phyloP scores from a whole-genome alignment of 306 rosid species.

The Canavalia gladiata region DNA sequence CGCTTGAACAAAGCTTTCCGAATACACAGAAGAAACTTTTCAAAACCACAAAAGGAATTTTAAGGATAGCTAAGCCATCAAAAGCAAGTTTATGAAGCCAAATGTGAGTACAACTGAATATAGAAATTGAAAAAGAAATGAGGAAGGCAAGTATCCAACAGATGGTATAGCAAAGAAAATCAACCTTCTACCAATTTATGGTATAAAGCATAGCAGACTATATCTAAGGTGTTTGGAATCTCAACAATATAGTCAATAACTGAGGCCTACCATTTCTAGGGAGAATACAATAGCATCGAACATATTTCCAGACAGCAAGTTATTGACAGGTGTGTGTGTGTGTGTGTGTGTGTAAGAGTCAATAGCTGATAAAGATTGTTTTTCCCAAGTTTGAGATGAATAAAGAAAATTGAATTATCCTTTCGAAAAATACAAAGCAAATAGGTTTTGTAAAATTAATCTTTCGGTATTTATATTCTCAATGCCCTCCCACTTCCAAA shows the following conservation, averaged over 20 bases:
- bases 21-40: slow-evolving; percentile 21
- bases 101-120: slow-evolving; percentile 23
- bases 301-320: slow-evolving; percentile 22
- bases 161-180: slow-evolving; percentile 26
- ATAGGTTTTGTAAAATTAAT: slow-evolving; percentile 13
- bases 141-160: slow-evolving; percentile 28
- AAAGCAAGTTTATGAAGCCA: slow-evolving; percentile 26
- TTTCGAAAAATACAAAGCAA: slow-evolving; percentile 6
- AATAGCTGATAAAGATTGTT: slow-evolving; percentile 6
- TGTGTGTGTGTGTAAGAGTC: neutral
- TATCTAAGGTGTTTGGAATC: slow-evolving; percentile 12
- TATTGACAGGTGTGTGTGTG: neutral
- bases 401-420: neutral
- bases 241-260: neutral
- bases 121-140: neutral
- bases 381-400: slow-evolving; percentile 12
- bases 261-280: neutral
- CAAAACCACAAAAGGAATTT: slow-evolving; percentile 27
- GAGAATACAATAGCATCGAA: slow-evolving; percentile 7
- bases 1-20: slow-evolving; percentile 31
- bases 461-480: slow-evolving; percentile 1
- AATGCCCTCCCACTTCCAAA: slow-evolving; percentile 15
- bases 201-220: slow-evolving; percentile 9
- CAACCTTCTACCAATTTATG: neutral
- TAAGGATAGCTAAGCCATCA: slow-evolving; percentile 16